Base-by-base conservation (phyloP, 495 filamentous ascomycete genomes). In the Bacidia gigantensis region DNA sequence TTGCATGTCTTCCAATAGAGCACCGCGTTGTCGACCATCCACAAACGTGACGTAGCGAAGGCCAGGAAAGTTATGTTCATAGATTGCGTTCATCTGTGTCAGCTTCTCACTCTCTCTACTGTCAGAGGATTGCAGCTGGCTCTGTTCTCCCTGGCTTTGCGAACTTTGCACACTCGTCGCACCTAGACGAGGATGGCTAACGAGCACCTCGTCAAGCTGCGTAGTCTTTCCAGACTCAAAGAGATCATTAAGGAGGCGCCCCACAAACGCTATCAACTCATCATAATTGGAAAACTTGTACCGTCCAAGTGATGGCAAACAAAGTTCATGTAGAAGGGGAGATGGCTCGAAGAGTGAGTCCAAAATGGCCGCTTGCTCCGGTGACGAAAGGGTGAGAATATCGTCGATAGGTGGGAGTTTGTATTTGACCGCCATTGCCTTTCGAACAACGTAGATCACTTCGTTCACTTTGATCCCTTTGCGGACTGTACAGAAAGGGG, bases 1-100 rank as follows among this genome's bases (percentile, higher is more conserved):
- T 48, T 77, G 71, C 86, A 95, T 96, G 64, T 96, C 84, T 51
- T 77, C 74, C 83, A 96, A 85, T 39, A 98, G 83, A 52, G 76
- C 73, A 20, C 71, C 69, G 42, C 87, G 73, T 53, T 73, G 70
- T 56, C 88, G 75, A 18, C 89, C 88, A 68, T 95, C 88, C 50
- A 96, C 92, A 67, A 93, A 98, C 7, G 87, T 80, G 45, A 96
- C 86, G 72, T 94, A 96, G 69, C 81, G 71, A 63, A 97, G 62
- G 2, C 90, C 85, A 7, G 87, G 87, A 68, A 93, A 98, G 42
- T 58, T 73, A 38, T 67, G 70, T 67, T 96, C 92, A 63, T 96
- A 98, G 66, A 85, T 78, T 2, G 67, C 67, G 64, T 98, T 98
- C 62, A 96, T 63, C 26, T 58, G 54, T 35, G 70, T 71, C 44